Evolutionary conservation across 2,329 filamentous ascomycete genomes (phyloP).

Genomic region (Beauveria scarabaeidicola): DNA sequence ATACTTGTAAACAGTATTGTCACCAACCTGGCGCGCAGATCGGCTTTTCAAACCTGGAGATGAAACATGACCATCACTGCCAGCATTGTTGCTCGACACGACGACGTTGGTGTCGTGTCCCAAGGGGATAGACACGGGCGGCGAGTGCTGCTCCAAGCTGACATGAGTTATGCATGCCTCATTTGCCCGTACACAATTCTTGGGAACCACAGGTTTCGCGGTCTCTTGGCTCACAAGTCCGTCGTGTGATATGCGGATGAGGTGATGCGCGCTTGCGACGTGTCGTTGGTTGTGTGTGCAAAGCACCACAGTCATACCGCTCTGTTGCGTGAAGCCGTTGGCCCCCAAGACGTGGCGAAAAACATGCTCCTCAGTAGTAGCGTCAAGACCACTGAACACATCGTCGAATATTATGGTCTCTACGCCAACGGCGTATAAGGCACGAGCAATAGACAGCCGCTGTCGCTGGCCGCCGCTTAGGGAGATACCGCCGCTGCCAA

Average conservation of each 20-base stretch:
- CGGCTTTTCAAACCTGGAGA: no score
- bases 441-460: slow-evolving; percentile 21
- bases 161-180: no score
- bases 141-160: no score
- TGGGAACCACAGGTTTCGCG: no score
- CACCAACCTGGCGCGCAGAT: slow-evolving; percentile 14
- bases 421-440: slow-evolving; percentile 20
- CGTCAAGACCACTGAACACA: slow-evolving; percentile 27
- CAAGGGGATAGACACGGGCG: no score
- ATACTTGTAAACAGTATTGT: slow-evolving; percentile 18
- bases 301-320: slow-evolving; percentile 22
- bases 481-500: slow-evolving; percentile 24
- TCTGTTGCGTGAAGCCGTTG: slow-evolving; percentile 18
- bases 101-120: no score
- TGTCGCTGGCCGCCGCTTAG: slow-evolving; percentile 24
- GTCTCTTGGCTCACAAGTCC: not conserved
- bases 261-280: slow-evolving; percentile 28
- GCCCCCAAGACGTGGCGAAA: slow-evolving; percentile 23
- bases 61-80: no score
- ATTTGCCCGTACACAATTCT: no score
- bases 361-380: slow-evolving; percentile 23
- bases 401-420: slow-evolving; percentile 27
- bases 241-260: slow-evolving; percentile 27
- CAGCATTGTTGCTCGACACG: no score
- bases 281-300: slow-evolving; percentile 32